A percentile compares a stretch with the other conserved stretches of the same genome.
phyloP scores from a whole-genome alignment of 2,329 filamentous ascomycete species.

The Clonostachys byssicola region DNA sequence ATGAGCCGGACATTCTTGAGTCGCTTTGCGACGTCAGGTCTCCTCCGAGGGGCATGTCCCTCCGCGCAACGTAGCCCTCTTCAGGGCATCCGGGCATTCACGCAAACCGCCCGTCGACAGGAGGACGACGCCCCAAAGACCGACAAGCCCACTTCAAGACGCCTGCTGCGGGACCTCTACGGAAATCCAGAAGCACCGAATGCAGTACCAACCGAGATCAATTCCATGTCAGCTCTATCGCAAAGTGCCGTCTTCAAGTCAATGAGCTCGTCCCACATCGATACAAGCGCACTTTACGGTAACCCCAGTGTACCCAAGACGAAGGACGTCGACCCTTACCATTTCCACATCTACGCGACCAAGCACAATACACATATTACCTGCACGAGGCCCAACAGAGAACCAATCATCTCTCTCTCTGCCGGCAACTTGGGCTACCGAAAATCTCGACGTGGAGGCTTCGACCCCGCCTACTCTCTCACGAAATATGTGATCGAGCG shows the following conservation, averaged over 20 bases:
- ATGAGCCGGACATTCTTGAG: conserved; percentile 40
- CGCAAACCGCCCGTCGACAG: conserved; percentile 25
- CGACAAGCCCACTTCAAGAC: conserved; percentile 16
- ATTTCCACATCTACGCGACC: conserved; percentile 80
- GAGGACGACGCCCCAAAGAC: conserved; percentile 9
- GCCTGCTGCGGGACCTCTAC: conserved; percentile 26
- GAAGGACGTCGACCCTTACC: conserved; percentile 59
- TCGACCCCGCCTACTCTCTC: conserved; percentile 91
- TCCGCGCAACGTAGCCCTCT: conserved; percentile 10
- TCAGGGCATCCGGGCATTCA: conserved; percentile 26
- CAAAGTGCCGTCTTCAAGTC: conserved; percentile 33
- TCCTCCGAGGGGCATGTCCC: conserved; percentile 18
- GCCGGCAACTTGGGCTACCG: conserved; percentile 89
- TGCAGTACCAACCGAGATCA: conserved; percentile 10
- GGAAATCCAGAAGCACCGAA: conserved; percentile 13
- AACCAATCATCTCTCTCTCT: conserved; percentile 75
- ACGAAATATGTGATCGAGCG: conserved; percentile 77
- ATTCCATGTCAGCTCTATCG: conserved; percentile 24
- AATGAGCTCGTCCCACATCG: conserved; percentile 20
- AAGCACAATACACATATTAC: conserved; percentile 97
- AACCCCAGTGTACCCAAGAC: conserved; percentile 8
- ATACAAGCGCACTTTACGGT: conserved; percentile 19
- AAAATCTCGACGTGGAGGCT: conserved; percentile 74
- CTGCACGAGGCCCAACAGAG: conserved; percentile 75
- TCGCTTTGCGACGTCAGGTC: conserved; percentile 35